These are phyloP conservation scores for Nothomitra cinnamomea DNA, from an alignment of 2,329 filamentous ascomycete species.

Conservation along the genomic window DNA sequence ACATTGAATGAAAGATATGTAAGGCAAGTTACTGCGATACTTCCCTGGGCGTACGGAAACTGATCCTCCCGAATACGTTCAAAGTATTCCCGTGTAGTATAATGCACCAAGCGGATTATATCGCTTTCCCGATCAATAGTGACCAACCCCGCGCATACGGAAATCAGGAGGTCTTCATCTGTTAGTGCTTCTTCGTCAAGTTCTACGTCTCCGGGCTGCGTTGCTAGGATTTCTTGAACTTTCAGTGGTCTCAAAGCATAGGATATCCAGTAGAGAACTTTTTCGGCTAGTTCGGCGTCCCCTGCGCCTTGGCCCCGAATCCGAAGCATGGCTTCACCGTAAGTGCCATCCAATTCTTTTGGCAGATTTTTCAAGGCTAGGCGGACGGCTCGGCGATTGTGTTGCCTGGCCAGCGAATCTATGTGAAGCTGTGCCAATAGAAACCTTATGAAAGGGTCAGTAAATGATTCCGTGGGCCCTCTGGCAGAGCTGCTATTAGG, in stretches of 20 bases:
- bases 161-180: slow-evolving; percentile 16
- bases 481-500: neutral
- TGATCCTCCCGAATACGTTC: slow-evolving; percentile 15
- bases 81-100: slow-evolving; percentile 30
- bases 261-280: neutral
- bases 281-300: neutral
- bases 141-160: slow-evolving; percentile 21
- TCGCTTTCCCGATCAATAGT: slow-evolving; percentile 23
- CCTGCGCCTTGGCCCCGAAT: neutral
- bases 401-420: neutral
- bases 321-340: neutral
- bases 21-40: slow-evolving; percentile 19
- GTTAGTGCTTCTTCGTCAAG: slow-evolving; percentile 12
- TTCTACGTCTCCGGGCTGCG: neutral
- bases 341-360: neutral
- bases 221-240: neutral
- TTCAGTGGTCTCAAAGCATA: neutral
- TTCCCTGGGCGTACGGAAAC: slow-evolving; percentile 17
- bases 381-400: neutral
- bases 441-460: neutral
- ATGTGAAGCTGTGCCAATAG: too few relatives aligned
- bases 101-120: slow-evolving; percentile 27
- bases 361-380: neutral
- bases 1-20: slow-evolving; percentile 22
- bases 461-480: neutral